These are phyloP conservation scores for Fusarium tuaranense DNA, from an alignment of 2,329 filamentous ascomycete species.

Conservation along the genomic window DNA sequence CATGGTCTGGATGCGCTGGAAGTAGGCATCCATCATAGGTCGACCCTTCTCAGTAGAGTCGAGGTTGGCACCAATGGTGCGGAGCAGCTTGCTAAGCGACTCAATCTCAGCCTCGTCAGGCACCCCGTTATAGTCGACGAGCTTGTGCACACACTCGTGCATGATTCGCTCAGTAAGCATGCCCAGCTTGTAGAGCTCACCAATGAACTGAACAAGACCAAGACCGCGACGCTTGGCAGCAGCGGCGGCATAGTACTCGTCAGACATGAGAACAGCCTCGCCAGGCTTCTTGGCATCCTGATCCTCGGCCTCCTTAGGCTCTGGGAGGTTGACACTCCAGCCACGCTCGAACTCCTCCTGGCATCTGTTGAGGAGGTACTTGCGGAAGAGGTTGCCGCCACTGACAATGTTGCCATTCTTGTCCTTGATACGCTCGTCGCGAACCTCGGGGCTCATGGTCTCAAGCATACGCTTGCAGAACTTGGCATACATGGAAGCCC, in stretches of 20 bases:
- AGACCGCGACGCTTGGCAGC: constrained; percentile 97
- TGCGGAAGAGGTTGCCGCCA: constrained; percentile 95
- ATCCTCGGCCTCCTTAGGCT: constrained; percentile 72
- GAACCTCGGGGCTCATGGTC: constrained; percentile 93
- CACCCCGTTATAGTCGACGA: constrained; percentile 92
- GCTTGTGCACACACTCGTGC: constrained; percentile 98
- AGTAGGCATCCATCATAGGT: constrained; percentile 93
- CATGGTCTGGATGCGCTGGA: constrained; percentile 86
- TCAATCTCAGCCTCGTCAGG: constrained; percentile 98
- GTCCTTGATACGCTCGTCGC: constrained; percentile 94
- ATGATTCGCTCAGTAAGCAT: constrained; percentile 99
- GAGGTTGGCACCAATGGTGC: constrained; percentile 90
- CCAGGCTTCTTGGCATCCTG: constrained; percentile 64
- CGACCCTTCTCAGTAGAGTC: constrained; percentile 86
- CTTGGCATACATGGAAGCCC: constrained; percentile 98
- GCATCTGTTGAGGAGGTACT: constrained; percentile 97
- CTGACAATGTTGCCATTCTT: constrained; percentile 89
- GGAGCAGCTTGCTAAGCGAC: constrained; percentile 91
- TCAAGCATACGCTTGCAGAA: constrained; percentile 98
- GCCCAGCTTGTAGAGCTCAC: constrained; percentile 97
- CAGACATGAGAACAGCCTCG: constrained; percentile 87
- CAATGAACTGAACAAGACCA: constrained; percentile 98
- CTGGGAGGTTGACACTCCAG: constrained; percentile 90
- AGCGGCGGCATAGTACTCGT: constrained; percentile 95
- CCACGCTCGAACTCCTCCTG: constrained; percentile 99